These are phyloP conservation scores for Sporothrix sp. DNA, from an alignment of 2,329 filamentous ascomycete species.

Conservation along the genomic window DNA sequence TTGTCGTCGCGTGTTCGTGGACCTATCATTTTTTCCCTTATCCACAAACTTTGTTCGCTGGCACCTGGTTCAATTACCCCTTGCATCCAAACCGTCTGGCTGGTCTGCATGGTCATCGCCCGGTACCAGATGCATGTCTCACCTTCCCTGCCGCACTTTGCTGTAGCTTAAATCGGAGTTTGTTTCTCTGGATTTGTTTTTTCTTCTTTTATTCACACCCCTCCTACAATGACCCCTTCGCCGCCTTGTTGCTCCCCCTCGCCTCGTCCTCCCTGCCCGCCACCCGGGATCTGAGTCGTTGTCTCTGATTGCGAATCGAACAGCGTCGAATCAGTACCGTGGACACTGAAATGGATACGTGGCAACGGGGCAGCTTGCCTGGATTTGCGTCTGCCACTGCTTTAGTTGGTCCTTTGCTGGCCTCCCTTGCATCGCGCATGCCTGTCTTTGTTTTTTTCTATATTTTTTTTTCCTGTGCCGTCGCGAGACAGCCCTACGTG, in stretches of 20 bases:
- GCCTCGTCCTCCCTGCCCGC: neutral
- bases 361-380: neutral
- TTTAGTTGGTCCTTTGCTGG: neutral
- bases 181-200: neutral
- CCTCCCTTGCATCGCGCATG: slow-evolving; percentile 5
- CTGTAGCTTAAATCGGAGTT: too few relatives aligned
- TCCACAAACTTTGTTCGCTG: too few relatives aligned
- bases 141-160: too few relatives aligned
- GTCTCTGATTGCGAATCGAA: slow-evolving; percentile 4
- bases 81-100: slow-evolving; percentile 3
- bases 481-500: too few relatives aligned
- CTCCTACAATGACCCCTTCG: neutral
- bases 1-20: neutral
- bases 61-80: slow-evolving; percentile 1
- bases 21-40: neutral
- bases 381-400: neutral
- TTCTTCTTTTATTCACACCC: neutral
- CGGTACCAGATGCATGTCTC: neutral
- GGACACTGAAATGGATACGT: too few relatives aligned
- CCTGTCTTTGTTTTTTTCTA: neutral
- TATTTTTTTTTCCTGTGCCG: neutral
- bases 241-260: neutral
- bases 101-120: neutral
- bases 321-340: neutral
- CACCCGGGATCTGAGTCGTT: slow-evolving; percentile 8